Percentiles rank a stretch among this genome's conserved stretches.
phyloP scores from a whole-genome alignment of 306 rosid genomes.

The Pyrus communis region DNA sequence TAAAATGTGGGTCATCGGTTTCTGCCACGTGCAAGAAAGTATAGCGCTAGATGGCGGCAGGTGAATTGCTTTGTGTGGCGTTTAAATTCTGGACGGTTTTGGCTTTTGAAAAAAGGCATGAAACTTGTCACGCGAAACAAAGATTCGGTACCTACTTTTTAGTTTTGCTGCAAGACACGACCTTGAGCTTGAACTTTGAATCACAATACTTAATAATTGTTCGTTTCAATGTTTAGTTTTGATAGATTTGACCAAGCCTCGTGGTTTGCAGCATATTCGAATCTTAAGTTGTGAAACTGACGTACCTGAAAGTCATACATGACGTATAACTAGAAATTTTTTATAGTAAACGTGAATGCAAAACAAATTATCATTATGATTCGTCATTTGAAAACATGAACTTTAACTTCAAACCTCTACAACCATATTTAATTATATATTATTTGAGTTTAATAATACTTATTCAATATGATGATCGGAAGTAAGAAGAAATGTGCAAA shows the following conservation, averaged over 20 bases:
- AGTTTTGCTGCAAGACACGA: neutral
- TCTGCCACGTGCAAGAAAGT: conserved; percentile 18
- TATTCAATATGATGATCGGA: too few relatives aligned
- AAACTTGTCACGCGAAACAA: conserved; percentile 7
- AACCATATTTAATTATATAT: too few relatives aligned
- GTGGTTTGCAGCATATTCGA: neutral
- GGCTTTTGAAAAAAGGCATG: neutral
- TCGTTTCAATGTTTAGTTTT: neutral
- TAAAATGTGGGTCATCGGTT: neutral
- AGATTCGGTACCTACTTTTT: conserved; percentile 17
- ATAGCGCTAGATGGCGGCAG: neutral
- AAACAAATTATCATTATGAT: too few relatives aligned
- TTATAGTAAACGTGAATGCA: too few relatives aligned
- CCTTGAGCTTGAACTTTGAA: neutral
- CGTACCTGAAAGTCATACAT: too few relatives aligned
- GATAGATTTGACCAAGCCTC: neutral
- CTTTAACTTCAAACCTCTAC: too few relatives aligned
- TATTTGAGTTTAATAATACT: too few relatives aligned
- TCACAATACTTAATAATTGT: neutral
- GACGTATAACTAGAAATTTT: too few relatives aligned
- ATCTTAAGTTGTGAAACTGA: neutral
- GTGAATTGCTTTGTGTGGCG: neutral
- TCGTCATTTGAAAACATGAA: too few relatives aligned
- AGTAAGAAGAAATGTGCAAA: too few relatives aligned
- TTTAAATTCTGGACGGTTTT: conserved; percentile 7